Evolutionary conservation across 164 flowering plant genomes (phyloP).

Genomic region (Warburgia ugandensis): DNA sequence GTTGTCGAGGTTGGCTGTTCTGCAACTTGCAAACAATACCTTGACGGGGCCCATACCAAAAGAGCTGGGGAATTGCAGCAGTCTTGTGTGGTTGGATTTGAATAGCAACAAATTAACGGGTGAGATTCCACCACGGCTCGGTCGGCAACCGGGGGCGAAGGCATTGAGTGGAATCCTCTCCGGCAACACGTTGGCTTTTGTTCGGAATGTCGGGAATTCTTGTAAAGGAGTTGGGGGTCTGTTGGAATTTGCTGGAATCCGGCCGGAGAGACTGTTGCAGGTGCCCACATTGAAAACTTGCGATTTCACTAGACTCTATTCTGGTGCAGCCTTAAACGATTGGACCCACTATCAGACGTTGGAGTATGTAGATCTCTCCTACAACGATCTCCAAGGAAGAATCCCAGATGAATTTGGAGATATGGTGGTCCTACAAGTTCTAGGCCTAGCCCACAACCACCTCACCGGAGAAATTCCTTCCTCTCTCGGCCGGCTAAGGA

Average conservation of each 20-base stretch:
- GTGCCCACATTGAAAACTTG: constrained; percentile 68
- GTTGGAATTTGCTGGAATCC: constrained; percentile 78
- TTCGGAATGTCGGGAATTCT: constrained; percentile 75
- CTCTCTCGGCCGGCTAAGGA: constrained; percentile 52
- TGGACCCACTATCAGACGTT: constrained; percentile 68
- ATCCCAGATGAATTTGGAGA: constrained; percentile 81
- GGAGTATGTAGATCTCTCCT: constrained; percentile 86
- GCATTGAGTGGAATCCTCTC: constrained; percentile 60
- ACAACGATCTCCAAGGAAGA: constrained; percentile 63
- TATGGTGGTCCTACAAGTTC: constrained; percentile 70
- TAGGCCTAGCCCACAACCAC: constrained; percentile 63
- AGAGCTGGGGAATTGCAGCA: constrained; percentile 68
- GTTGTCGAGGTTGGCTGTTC: constrained; percentile 58
- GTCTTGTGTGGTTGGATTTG: constrained; percentile 82
- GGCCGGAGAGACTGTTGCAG: constrained; percentile 68
- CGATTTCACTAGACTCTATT: constrained; percentile 69
- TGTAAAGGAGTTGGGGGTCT: constrained; percentile 89
- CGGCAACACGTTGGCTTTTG: constrained; percentile 71
- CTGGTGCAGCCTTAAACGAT: constrained; percentile 67
- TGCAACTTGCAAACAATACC: constrained; percentile 79
- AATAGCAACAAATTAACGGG: constrained; percentile 66
- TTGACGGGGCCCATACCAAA: constrained; percentile 60
- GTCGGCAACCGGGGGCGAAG: constrained; percentile 63
- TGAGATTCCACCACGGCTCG: constrained; percentile 65
- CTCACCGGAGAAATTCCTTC: constrained; percentile 78